These are phyloP conservation scores for Vitrella brassicaformis DNA, from an alignment of 73 alveolate species.

Conservation along the genomic window DNA sequence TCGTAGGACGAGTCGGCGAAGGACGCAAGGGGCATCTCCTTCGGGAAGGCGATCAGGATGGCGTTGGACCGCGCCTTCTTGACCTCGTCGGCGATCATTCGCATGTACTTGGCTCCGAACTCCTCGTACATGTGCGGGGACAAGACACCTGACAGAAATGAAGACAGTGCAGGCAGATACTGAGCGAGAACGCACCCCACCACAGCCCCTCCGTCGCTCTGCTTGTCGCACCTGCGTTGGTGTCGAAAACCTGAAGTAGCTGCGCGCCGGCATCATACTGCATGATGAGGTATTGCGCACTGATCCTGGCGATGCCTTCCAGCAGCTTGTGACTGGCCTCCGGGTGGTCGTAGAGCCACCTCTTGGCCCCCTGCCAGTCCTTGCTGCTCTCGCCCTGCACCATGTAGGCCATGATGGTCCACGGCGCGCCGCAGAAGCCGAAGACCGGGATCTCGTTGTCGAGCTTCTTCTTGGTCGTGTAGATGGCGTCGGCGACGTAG, in stretches of 20 bases:
- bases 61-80: not conserved
- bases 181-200: too few relatives aligned
- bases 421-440: conserved; percentile 57
- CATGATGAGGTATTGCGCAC: not conserved
- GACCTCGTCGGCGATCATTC: not conserved
- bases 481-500: conserved; percentile 47
- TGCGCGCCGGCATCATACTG: not conserved
- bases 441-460: conserved; percentile 44
- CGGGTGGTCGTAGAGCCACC: not conserved
- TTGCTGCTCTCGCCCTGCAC: conserved; percentile 27
- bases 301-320: not conserved
- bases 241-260: not conserved
- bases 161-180: too few relatives aligned
- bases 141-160: too few relatives aligned
- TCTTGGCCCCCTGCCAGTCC: not conserved
- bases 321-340: not conserved
- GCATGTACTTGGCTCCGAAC: not conserved
- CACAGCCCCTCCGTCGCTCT: too few relatives aligned
- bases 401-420: conserved; percentile 57
- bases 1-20: not conserved
- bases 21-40: not conserved
- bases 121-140: not conserved
- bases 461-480: conserved; percentile 41
- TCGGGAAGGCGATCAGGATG: not conserved
- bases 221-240: too few relatives aligned